Evolutionary conservation across 305 asterid species (phyloP).

Genomic region (Fraxinus greggii): DNA sequence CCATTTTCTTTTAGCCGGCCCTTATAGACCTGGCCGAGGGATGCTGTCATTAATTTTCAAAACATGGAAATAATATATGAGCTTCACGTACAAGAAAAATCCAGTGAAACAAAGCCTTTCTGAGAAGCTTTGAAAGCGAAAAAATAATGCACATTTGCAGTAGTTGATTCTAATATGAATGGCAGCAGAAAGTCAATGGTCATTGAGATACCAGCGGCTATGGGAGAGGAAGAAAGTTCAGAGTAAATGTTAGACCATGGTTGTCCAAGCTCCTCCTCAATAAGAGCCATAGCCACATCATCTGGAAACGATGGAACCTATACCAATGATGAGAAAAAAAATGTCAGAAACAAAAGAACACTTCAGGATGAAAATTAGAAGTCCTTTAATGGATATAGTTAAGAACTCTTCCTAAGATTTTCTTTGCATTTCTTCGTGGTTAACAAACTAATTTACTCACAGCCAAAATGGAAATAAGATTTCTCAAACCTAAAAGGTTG

Average conservation of each 20-base stretch:
- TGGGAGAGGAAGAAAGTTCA: conserved; percentile 94
- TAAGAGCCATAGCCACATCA: conserved; percentile 95
- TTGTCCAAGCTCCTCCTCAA: conserved; percentile 96
- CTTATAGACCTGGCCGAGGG: conserved; percentile 97
- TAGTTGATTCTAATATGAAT: background rate
- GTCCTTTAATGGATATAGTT: background rate
- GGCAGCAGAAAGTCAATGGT: conserved; percentile 13
- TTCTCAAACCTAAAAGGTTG: background rate
- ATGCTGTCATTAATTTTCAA: conserved; percentile 60
- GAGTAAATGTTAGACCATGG: conserved; percentile 86
- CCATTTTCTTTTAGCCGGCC: conserved; percentile 94
- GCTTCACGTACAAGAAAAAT: conserved; percentile 22
- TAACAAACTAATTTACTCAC: background rate
- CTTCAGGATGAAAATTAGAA: background rate
- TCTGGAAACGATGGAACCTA: conserved; percentile 98
- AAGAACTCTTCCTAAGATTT: conserved; percentile 3
- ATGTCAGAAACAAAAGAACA: conserved; percentile 13
- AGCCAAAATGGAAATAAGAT: background rate
- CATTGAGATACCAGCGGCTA: conserved; percentile 84
- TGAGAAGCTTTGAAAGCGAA: conserved; percentile 4
- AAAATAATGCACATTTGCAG: background rate
- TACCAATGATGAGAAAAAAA: conserved; percentile 16
- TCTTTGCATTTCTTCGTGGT: background rate
- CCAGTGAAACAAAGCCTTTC: background rate
- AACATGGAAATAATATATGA: conserved; percentile 19